Evolutionary conservation across 345 rosid genomes (phyloP).

Genomic region (Aegle marmelos): DNA sequence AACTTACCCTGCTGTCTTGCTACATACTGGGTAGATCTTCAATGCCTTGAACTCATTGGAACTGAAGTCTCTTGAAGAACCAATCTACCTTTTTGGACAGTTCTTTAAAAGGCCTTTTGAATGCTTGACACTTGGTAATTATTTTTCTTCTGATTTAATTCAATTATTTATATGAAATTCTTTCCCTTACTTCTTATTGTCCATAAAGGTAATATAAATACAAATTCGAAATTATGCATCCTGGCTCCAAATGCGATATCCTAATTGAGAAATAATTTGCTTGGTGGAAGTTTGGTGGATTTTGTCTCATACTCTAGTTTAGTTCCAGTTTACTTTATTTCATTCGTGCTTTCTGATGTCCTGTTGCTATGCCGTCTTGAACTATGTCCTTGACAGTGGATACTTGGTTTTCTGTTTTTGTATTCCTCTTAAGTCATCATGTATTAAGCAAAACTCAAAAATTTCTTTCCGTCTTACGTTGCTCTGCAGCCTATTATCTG

Average conservation of each 20-base stretch:
- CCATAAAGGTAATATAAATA: neutral
- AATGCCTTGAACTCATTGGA: constrained; percentile 89
- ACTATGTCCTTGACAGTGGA: neutral
- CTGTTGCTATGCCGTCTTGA: neutral
- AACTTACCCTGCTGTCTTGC: constrained; percentile 15
- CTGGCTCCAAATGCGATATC: neutral
- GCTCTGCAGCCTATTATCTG: constrained; percentile 68
- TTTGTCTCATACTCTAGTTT: neutral
- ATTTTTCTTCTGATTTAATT: constrained; percentile 8
- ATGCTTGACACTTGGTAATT: constrained; percentile 83
- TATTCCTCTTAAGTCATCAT: neutral
- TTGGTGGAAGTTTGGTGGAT: neutral
- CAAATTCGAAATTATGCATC: neutral
- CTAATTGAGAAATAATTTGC: neutral
- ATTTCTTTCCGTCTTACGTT: neutral
- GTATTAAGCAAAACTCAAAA: neutral
- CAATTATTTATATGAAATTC: neutral
- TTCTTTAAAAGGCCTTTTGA: constrained; percentile 88
- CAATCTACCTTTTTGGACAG: constrained; percentile 89
- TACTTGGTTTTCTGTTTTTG: neutral
- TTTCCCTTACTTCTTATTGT: neutral
- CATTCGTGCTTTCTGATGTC: neutral
- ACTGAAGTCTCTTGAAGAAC: constrained; percentile 92
- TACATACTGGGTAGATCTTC: constrained; percentile 53
- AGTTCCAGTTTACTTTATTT: neutral